Evolutionary conservation across 140 eudicot species (phyloP), one percentile per base, ranked within the genome.

Genomic region (Ambrosia hybrid): DNA sequence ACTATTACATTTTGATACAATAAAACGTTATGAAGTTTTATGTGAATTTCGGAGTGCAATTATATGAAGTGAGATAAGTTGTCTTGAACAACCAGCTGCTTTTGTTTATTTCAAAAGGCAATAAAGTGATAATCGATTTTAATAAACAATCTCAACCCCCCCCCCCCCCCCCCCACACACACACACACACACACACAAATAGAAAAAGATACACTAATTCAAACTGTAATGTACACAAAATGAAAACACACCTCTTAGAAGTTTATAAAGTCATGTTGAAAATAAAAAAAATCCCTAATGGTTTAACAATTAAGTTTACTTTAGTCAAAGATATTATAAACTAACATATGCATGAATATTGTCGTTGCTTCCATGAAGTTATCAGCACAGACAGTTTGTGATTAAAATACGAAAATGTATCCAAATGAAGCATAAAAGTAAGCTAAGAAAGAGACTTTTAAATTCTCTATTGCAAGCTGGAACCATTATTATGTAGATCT

Each of bases 381-480:
- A 67, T 59, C 41, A 33, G 73, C 73, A 53, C 73, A 53, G 58
- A 76, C 71, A 76, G 60, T 58, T 57, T 38, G 58, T 37, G 46
- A 78, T 51, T 77, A 38, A 77, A 59, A 55, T 59, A 78, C 26
- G 11, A 36, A 63, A 65, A 55, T 14, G 16, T 66, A 73, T 73
- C 16, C 34, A 67, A 57, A 70, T 33, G 34, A 68, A 33, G 49
- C 65, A 57, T 56, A 57, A 75, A 70, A 75, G 49, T 70, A 75
- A 68, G 38, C 68, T 60, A 33, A 15, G 80, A 80, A 69, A 80
- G 80, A 3, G 77, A 80, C 80, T 74, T 80, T 69, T 62, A 74
- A 57, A 80, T 80, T 80, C 84, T 64, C 56, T 68, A 70, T 62
- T 70, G 80, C 80, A 80, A 80, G 73, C 77, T 80, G 80, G 77